These are phyloP conservation scores for Geoglossum cookeanum DNA, from an alignment of 2,329 filamentous ascomycete species.

Conservation along the genomic window DNA sequence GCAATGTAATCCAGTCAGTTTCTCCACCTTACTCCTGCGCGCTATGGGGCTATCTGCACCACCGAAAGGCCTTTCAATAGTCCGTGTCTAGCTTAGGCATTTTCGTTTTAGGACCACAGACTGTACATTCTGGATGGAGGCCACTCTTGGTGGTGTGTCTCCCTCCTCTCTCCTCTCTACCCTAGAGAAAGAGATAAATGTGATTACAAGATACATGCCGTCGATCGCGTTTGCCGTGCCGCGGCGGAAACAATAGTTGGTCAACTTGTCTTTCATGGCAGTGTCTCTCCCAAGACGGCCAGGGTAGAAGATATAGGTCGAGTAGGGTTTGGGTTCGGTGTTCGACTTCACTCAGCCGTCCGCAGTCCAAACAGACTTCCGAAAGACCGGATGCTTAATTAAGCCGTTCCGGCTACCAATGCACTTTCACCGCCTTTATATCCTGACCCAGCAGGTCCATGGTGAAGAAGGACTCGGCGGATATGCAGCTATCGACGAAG, in stretches of 20 bases:
- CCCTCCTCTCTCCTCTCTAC: too few relatives aligned
- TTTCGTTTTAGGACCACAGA: too few relatives aligned
- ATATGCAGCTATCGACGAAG: conserved; percentile 9
- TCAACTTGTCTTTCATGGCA: conserved; percentile 11
- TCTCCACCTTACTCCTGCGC: too few relatives aligned
- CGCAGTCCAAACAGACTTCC: neutral
- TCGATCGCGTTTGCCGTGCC: conserved; percentile 11
- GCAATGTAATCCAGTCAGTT: too few relatives aligned
- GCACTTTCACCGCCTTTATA: conserved; percentile 7
- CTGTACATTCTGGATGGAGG: too few relatives aligned
- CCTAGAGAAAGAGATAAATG: too few relatives aligned
- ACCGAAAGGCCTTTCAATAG: too few relatives aligned
- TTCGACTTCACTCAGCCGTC: conserved; percentile 9
- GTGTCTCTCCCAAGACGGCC: conserved; percentile 8
- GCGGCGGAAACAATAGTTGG: conserved; percentile 12
- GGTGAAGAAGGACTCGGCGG: conserved; percentile 8
- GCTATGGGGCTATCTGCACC: too few relatives aligned
- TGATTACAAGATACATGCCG: conserved; percentile 5
- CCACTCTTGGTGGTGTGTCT: too few relatives aligned
- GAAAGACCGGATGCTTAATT: conserved; percentile 11
- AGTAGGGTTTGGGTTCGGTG: conserved; percentile 10
- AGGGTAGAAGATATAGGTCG: conserved; percentile 6
- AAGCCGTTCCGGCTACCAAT: conserved; percentile 11
- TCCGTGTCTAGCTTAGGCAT: too few relatives aligned
- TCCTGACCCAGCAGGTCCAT: neutral